Evolutionary conservation across 2,329 filamentous ascomycete species (phyloP), one percentile per base, ranked within the genome.

Genomic region (Gaeumannomyces tritici): DNA sequence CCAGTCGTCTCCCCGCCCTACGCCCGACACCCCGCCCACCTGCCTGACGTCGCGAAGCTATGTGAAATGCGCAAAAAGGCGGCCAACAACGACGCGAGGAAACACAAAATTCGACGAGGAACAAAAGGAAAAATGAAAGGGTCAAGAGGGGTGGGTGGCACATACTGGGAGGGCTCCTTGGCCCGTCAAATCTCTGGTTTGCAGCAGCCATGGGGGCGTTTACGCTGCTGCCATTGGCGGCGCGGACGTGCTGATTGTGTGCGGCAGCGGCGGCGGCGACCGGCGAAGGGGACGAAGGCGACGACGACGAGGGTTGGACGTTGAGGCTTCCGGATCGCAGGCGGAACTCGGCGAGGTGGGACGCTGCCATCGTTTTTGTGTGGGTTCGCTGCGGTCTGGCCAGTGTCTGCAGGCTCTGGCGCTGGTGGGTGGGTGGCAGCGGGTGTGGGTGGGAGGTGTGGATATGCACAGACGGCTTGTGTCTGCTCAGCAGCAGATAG

Each of bases 141-240:
- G 60, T 62, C n/a, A 65, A 56, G 42, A 51, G 12, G 18, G 21
- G 12, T 33, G n/a, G 8, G 3, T 47, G 21, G 66, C 58, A 81
- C 80, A 72, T 78, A 84, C 83, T 86, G 31, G 85, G 84, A 66
- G 85, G 85, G 73, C 84, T 87, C 68, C 84, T 76, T 58, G 85
- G 83, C 65, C 83, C 83, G 63, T 86, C 83, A 70, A 85, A 85
- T 67, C 82, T 73, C 67, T 72, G 69, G 65, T 70, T 67, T 57
- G 70, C 68, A 62, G 70, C 68, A 62, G 75, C 70, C 69, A 76
- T 71, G 58, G 75, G 71, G 66, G 70, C 70, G 70, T 75, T 73
- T 9, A 58, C 42, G 35, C n/a, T 35, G 61, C 69, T 70, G 63
- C 71, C 69, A 63, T 68, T 67, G 55, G 66, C 47, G 26, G 56